phyloP scores from a whole-genome alignment of 1,139 yeast genomes.

The Blastobotrys indianensis region DNA sequence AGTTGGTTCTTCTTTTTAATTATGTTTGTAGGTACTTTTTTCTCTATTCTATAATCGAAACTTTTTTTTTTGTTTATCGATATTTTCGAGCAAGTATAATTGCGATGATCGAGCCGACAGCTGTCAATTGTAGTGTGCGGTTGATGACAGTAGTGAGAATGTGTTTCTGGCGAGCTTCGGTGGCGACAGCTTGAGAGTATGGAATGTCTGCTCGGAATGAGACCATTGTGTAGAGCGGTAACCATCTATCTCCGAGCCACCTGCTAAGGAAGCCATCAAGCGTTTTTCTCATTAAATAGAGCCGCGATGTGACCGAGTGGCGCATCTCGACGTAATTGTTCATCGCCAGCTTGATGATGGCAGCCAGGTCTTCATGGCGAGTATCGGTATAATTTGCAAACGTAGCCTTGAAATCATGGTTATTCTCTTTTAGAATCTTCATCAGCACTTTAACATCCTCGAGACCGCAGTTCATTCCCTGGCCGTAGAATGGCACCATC shows the following conservation, averaged over 20 bases:
- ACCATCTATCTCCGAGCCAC: constrained; percentile 56
- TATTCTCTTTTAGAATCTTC: constrained; percentile 40
- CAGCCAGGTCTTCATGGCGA: constrained; percentile 61
- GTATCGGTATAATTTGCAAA: constrained; percentile 51
- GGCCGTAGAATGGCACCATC: constrained; percentile 97
- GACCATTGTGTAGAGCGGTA: constrained; percentile 88
- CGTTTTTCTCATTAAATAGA: constrained; percentile 59
- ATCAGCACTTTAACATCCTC: constrained; percentile 76
- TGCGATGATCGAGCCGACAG: not conserved
- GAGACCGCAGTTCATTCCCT: constrained; percentile 95
- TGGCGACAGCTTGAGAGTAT: constrained; percentile 64
- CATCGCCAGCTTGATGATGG: constrained; percentile 74
- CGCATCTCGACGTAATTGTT: constrained; percentile 87
- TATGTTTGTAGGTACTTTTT: not conserved
- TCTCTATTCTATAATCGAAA: not conserved
- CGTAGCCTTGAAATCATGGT: constrained; percentile 44
- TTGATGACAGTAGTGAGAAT: constrained; percentile 5
- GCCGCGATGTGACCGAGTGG: constrained; percentile 61
- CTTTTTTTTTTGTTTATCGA: not conserved
- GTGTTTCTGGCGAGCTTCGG: constrained; percentile 41
- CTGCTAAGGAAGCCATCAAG: constrained; percentile 63
- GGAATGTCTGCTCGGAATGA: constrained; percentile 80
- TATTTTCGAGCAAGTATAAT: not conserved
- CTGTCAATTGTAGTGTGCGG: not conserved
- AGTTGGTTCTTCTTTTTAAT: not conserved